phyloP scores from a whole-genome alignment of 306 rosid genomes.

The Heteromeles arbutifolia region DNA sequence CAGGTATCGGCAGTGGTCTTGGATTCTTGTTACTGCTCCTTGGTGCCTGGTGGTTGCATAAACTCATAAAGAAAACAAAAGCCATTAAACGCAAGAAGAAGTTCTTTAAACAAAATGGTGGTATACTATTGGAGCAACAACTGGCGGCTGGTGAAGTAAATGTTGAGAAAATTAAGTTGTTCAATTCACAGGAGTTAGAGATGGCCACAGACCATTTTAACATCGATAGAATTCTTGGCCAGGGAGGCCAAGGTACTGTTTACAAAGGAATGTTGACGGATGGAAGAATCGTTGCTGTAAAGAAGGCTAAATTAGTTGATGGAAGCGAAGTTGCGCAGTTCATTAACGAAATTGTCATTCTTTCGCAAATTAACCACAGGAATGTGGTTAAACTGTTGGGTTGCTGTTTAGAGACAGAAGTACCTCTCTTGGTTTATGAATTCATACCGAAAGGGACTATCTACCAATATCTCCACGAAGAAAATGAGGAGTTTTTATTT shows the following conservation, averaged over 20 bases:
- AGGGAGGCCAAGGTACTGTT: conserved; percentile 13
- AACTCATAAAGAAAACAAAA: not conserved
- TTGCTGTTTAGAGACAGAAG: conserved; percentile 11
- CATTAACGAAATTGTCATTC: conserved; percentile 13
- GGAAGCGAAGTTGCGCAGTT: not conserved
- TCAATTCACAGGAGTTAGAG: not conserved
- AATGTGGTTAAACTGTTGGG: conserved; percentile 7
- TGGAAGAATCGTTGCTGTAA: conserved; percentile 16
- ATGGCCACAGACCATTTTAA: not conserved
- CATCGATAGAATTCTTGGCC: conserved; percentile 4
- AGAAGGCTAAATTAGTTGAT: conserved; percentile 9
- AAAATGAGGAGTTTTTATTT: not conserved
- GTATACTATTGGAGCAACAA: not conserved
- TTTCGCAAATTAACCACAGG: conserved; percentile 9
- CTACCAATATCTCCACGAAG: not conserved
- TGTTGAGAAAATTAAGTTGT: not conserved
- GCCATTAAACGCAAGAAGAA: not conserved
- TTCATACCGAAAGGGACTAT: conserved; percentile 5
- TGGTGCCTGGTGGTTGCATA: not conserved
- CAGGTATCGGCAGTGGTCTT: not conserved
- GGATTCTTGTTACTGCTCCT: not conserved
- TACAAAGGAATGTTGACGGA: conserved; percentile 4
- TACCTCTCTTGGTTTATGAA: conserved; percentile 12
- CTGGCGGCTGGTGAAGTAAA: not conserved
- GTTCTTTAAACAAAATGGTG: not conserved